These are phyloP conservation scores for Dendrostoma leiphaemia DNA, from an alignment of 2,329 filamentous ascomycete genomes.

Conservation along the genomic window DNA sequence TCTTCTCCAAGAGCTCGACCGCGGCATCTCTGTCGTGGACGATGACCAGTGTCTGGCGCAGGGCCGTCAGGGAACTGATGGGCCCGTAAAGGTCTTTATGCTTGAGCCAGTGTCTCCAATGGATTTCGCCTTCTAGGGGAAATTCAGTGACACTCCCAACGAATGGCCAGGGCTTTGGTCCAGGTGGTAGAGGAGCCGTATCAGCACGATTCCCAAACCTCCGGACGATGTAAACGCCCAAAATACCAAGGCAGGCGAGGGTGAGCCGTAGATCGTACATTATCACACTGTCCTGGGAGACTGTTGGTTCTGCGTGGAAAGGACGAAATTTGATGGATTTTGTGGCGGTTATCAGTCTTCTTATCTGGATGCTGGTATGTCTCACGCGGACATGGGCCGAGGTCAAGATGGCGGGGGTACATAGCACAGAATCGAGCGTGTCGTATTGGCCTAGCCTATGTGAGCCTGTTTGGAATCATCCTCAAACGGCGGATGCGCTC, in stretches of 20 bases:
- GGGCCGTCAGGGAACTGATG: constrained; percentile 37
- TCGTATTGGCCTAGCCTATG: too few species aligned
- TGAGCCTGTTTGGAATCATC: too few species aligned
- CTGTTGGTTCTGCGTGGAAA: too few species aligned
- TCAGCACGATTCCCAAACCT: not conserved
- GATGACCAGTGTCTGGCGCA: constrained; percentile 39
- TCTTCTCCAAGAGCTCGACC: constrained; percentile 2
- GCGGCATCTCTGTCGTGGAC: constrained; percentile 31
- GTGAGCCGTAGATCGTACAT: not conserved
- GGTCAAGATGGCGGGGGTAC: too few species aligned
- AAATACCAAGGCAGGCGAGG: not conserved
- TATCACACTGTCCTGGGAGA: not conserved
- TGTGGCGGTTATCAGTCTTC: too few species aligned
- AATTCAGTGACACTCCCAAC: constrained; percentile 50
- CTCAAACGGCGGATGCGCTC: too few species aligned
- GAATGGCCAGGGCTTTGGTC: constrained; percentile 45
- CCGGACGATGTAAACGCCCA: not conserved
- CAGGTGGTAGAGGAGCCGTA: constrained; percentile 36
- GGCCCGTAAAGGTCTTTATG: constrained; percentile 37
- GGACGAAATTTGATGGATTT: too few species aligned
- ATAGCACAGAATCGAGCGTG: too few species aligned
- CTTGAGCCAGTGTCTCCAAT: constrained; percentile 40
- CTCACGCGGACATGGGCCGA: too few species aligned
- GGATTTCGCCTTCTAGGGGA: constrained; percentile 33
- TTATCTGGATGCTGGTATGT: too few species aligned